Evolutionary conservation across 2,329 filamentous ascomycete genomes (phyloP), one percentile per base, ranked within the genome.

Genomic region (Colletotrichum scovillei): DNA sequence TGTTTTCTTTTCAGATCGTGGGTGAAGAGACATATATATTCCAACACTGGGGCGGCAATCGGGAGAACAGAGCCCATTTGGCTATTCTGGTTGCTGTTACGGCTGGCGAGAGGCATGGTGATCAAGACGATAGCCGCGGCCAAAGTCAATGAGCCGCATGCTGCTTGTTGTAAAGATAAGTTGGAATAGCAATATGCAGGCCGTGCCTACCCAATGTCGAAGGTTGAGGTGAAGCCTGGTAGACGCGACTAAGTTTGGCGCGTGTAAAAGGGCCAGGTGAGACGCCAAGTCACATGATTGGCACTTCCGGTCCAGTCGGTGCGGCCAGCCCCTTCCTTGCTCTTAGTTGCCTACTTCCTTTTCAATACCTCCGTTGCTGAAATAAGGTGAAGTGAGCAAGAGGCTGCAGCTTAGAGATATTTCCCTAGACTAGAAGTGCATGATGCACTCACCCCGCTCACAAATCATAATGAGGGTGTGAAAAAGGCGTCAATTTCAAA

Each of bases 11-110:
- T 91, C 55, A 97, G 82, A 80, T 98, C 95, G 80, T 94, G 91
- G 2, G 95, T 97, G 82, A 94, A 98, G 5, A 98, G 91, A 81
- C 95, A 98, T 74, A 90, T 88, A 81, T 93, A 97, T 79, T 97
- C 95, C 79, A 93, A 86, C 52, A 98, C 95, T 0, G 90, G 87
- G 2, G 95, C 94, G 24, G 92, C 93, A 77, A 90, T 91, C 77
- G 91, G 89, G 28, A 63, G 63, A 14, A 32, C 46, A 30, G 42
- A 30, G n/a, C 22, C 14, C 26, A 26, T n/a, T 14, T 49, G 60
- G 22, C 22, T 69, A n/a, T n/a, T 53, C 16, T 12, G 30, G 22
- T 38, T 57, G 11, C 28, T n/a, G 14, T 49, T 32, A 24, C 56
- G 60, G 24, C 26, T 57, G 26, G 22, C 22, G 46, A 60, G 59